Percentiles rank a stretch among this genome's conserved stretches.
phyloP scores from a whole-genome alignment of 345 rosid species.

The Citrus medica region DNA sequence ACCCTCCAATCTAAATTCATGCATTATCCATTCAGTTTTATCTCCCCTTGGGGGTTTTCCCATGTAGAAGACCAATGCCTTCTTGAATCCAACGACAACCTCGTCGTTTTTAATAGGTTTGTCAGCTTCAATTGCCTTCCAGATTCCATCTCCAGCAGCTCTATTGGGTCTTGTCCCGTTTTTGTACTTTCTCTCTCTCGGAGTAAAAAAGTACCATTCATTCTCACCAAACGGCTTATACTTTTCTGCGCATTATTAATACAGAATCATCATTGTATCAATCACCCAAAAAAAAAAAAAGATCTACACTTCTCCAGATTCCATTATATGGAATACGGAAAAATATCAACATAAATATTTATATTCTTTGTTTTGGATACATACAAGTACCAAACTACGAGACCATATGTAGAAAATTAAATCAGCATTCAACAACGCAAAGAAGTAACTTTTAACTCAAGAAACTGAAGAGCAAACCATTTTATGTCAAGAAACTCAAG shows the following conservation, averaged over 20 bases:
- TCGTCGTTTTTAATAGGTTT: not conserved
- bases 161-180: conserved; percentile 18
- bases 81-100: conserved; percentile 6
- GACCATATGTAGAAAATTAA: not conserved
- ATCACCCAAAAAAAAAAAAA: not conserved
- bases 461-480: no score
- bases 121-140: conserved; percentile 34
- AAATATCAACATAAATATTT: not conserved
- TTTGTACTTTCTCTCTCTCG: conserved; percentile 20
- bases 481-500: no score
- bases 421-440: not conserved
- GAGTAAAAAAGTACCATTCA: conserved; percentile 25
- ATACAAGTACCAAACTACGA: not conserved
- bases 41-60: conserved; percentile 17
- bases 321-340: no score
- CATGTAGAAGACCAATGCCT: conserved; percentile 15
- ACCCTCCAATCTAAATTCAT: conserved; percentile 9
- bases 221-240: conserved; percentile 8
- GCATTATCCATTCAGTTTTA: conserved; percentile 31
- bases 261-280: not conserved
- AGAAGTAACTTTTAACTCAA: not conserved
- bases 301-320: not conserved
- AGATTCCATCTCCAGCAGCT: conserved; percentile 21
- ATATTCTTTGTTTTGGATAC: not conserved
- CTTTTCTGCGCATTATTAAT: not conserved